Evolutionary conservation across 176 grass and related monocot species (phyloP).

Genomic region (Musa beccarii): DNA sequence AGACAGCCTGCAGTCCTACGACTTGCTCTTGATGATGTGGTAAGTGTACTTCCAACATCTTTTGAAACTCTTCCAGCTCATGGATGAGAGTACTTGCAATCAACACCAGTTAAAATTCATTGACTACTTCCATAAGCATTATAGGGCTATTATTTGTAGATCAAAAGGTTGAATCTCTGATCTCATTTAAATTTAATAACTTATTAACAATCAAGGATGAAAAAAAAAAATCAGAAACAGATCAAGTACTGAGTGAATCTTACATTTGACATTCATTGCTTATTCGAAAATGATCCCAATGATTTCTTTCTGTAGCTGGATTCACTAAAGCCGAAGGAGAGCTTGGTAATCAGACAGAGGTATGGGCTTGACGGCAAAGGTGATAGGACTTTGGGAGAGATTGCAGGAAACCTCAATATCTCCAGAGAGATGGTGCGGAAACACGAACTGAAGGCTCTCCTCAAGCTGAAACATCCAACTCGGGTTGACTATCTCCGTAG

Average conservation of each 20-base stretch:
- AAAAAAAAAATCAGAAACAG: neutral
- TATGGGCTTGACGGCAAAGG: slow-evolving; percentile 81
- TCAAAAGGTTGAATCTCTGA: neutral
- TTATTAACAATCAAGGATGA: neutral
- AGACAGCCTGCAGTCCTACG: slow-evolving; percentile 59
- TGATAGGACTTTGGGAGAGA: slow-evolving; percentile 57
- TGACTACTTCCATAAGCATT: neutral
- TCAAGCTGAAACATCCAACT: slow-evolving; percentile 91
- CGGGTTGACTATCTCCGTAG: slow-evolving; percentile 74
- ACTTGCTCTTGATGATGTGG: slow-evolving; percentile 83
- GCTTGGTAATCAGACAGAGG: slow-evolving; percentile 74
- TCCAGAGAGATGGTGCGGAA: slow-evolving; percentile 88
- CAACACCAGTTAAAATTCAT: neutral
- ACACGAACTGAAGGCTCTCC: slow-evolving; percentile 87
- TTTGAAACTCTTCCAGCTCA: neutral
- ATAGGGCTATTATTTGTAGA: neutral
- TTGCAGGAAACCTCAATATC: slow-evolving; percentile 75
- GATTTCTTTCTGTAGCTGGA: slow-evolving; percentile 40
- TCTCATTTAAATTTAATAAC: neutral
- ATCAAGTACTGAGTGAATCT: neutral
- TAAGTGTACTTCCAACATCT: slow-evolving; percentile 13
- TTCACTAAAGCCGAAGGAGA: slow-evolving; percentile 95
- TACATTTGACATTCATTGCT: too few species aligned
- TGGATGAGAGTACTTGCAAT: neutral
- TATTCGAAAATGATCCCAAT: too few species aligned